Conservation (phyloP, 345 rosid genomes). For the Salix viminalis region DNA sequence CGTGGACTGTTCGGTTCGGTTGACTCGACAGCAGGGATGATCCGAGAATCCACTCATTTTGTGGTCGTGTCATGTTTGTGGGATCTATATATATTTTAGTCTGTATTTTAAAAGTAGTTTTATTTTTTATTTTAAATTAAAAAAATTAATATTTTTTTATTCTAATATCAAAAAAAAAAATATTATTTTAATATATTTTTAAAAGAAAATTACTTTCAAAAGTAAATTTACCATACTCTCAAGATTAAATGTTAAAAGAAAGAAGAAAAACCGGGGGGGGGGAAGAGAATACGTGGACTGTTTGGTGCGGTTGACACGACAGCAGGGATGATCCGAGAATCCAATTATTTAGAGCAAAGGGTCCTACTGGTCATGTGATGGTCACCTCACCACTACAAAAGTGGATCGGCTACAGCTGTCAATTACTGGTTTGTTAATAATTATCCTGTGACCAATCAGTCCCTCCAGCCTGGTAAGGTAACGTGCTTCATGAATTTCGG, state of each 20-base stretch:
- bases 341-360: background rate
- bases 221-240: no score
- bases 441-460: slow-evolving; percentile 10
- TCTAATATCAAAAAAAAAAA: no score
- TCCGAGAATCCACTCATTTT: background rate
- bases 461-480: slow-evolving; percentile 19
- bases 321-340: background rate
- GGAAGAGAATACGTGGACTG: background rate
- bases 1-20: background rate
- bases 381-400: slow-evolving; percentile 1
- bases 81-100: no score
- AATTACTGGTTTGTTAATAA: slow-evolving; percentile 2
- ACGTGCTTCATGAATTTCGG: background rate
- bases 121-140: no score
- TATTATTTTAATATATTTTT: no score
- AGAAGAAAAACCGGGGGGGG: no score
- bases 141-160: no score
- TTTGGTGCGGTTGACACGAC: background rate
- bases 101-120: no score
- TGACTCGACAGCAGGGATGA: no score
- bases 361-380: background rate
- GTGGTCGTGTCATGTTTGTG: no score
- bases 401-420: slow-evolving; percentile 18
- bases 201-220: no score
- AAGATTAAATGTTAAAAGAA: no score